Evolutionary conservation across 257 asterid genomes (phyloP).

Genomic region (Forsythia viridissima): DNA sequence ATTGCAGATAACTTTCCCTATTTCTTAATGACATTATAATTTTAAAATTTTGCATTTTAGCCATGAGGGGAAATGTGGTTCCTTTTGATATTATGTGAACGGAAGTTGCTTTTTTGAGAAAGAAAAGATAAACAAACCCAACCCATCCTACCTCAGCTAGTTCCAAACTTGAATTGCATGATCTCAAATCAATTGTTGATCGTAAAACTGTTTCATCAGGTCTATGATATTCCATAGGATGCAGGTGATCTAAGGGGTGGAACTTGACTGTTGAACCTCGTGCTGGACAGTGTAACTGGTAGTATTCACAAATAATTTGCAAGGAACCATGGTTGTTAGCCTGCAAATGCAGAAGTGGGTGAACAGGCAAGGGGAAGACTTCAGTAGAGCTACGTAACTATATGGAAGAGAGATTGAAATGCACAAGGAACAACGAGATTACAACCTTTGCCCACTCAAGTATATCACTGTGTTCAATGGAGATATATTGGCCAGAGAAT

Average conservation of each 20-base stretch:
- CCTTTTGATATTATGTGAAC: too few species aligned
- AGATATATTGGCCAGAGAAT: conserved; percentile 82
- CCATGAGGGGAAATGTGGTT: too few species aligned
- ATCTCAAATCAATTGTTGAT: conserved; percentile 75
- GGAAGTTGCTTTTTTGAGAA: too few species aligned
- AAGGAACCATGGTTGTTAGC: conserved; percentile 79
- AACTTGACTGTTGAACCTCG: conserved; percentile 79
- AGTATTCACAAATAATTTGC: conserved; percentile 83
- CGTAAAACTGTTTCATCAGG: conserved; percentile 74
- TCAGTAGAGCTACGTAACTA: conserved; percentile 11
- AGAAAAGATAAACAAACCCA: neutral
- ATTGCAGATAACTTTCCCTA: too few species aligned
- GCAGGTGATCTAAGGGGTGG: conserved; percentile 91
- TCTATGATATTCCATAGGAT: conserved; percentile 83
- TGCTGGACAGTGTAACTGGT: conserved; percentile 60
- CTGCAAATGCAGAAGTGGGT: conserved; percentile 40
- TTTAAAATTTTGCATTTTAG: too few species aligned
- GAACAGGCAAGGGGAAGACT: conserved; percentile 15
- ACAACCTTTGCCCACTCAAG: conserved; percentile 95
- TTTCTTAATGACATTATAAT: too few species aligned
- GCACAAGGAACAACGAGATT: conserved; percentile 17
- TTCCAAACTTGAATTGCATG: conserved; percentile 86
- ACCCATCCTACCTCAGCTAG: conserved; percentile 68
- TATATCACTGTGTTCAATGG: conserved; percentile 74
- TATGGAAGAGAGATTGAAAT: conserved; percentile 9